Evolutionary conservation across 768 basidiomycete species (phyloP).

Genomic region (Tricholoma sp.): DNA sequence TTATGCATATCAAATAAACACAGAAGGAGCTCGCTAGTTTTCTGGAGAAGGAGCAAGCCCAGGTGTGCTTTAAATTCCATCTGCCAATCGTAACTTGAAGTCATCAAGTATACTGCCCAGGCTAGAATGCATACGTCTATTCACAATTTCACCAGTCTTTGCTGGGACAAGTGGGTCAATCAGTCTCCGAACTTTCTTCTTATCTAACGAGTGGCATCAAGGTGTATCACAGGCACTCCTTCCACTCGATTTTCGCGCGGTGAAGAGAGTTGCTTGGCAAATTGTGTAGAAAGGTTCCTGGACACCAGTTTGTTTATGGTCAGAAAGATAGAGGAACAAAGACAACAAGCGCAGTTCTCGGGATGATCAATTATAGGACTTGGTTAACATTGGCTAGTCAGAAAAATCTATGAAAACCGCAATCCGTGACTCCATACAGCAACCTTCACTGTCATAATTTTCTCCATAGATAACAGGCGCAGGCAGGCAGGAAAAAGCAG

Average conservation of each 20-base stretch:
- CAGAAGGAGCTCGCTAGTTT: constrained; percentile 83
- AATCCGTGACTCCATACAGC: not conserved
- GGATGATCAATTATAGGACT: not conserved
- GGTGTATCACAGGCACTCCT: constrained; percentile 78
- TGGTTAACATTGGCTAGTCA: not conserved
- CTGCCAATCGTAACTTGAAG: constrained; percentile 4
- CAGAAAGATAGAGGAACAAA: constrained; percentile 52
- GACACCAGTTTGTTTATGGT: constrained; percentile 84
- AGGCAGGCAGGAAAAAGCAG: constrained; percentile 61
- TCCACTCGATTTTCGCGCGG: constrained; percentile 71
- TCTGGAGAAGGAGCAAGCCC: constrained; percentile 78
- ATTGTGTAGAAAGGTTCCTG: constrained; percentile 91
- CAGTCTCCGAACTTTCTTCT: constrained; percentile 2
- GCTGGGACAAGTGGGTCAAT: constrained; percentile 86
- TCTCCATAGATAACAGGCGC: constrained; percentile 44
- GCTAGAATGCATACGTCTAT: constrained; percentile 59
- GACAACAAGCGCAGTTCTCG: constrained; percentile 17
- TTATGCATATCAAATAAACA: constrained; percentile 3
- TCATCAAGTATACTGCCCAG: constrained; percentile 16
- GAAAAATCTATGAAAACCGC: not conserved
- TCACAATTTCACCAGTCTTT: constrained; percentile 75
- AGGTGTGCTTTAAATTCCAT: constrained; percentile 40
- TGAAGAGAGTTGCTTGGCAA: constrained; percentile 78
- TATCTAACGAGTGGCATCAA: constrained; percentile 22
- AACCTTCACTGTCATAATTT: constrained; percentile 26